Conservation (phyloP, 192 early-diverging fungal genomes). For the Coemansia sp. region DNA sequence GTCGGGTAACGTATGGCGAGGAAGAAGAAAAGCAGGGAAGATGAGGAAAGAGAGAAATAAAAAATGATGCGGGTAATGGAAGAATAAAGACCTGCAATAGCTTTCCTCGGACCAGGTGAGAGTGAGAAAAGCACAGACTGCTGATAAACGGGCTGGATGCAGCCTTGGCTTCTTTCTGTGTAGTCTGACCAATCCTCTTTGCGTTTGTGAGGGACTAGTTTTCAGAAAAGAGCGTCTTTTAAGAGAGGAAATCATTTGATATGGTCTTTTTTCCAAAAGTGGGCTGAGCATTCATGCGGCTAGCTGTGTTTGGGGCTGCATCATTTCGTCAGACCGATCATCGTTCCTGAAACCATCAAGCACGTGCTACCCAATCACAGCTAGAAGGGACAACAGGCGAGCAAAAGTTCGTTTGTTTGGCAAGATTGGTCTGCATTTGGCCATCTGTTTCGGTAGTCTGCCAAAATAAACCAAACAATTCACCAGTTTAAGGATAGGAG, state of each 20-base stretch:
- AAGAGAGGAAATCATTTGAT: not conserved
- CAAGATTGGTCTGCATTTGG: not conserved
- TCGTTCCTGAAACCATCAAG: not conserved
- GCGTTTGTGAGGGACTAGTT: not conserved
- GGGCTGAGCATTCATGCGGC: not conserved
- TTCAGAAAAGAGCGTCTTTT: not conserved
- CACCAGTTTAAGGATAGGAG: not conserved
- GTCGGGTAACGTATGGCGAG: not conserved
- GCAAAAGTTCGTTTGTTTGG: not conserved
- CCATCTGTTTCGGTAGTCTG: too few species aligned
- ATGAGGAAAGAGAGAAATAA: not conserved
- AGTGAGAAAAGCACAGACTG: not conserved
- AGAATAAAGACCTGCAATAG: not conserved
- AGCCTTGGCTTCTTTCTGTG: too few species aligned
- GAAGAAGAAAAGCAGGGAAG: not conserved
- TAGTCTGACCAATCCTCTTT: too few species aligned
- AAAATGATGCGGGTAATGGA: not conserved
- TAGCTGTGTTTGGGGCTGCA: not conserved
- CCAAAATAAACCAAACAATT: not conserved
- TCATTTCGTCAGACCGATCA: slow-evolving; percentile 1
- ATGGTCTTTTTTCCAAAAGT: not conserved
- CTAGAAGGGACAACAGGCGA: too few species aligned
- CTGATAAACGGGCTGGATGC: too few species aligned
- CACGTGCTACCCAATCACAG: not conserved
- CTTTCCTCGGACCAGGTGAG: not conserved